Base-by-base conservation (phyloP, 2,329 filamentous ascomycete species). In the Sporothrix curviconia region DNA sequence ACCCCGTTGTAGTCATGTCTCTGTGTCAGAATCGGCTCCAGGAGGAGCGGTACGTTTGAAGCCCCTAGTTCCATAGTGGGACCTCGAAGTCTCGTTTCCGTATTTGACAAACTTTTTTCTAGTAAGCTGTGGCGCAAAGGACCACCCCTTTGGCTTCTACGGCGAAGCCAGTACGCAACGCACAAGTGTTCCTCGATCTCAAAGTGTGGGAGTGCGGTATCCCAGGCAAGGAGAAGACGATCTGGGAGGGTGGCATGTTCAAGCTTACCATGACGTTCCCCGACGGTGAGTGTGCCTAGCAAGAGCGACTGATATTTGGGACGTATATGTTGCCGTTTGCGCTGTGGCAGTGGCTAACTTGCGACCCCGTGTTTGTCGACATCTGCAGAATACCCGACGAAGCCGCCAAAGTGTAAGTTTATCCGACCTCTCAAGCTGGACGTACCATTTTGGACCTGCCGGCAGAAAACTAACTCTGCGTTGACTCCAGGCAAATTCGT, bases 201-300 rank as follows among this genome's bases (percentile, higher is more conserved):
- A 96, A 96, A 80, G 83, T 85, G 63, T 99, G 94, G 94, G 92
- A 97, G 66, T 97, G 94, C 68, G 92, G 92, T 43, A 89, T 99
- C 43, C 94, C 94, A 3, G 94, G 95, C 67, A 96, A 96, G 71
- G 86, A 95, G 60, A 94, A 95, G 77, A 99, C 95, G 0, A 85
- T 97, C 22, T 99, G 94, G 94, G 92, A 95, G 68, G 92, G 92
- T n/a, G 94, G 94, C 1, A 76, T 96, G 11, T 97, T 97, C 78
- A 99, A 97, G 77, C 77, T 99, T 59, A 90, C 88, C 58, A 87
- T 99, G 66, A 84, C 82, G 11, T 99, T 99, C 66, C 94, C 95
- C 0, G 94, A 99, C 67, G 92, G 91, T 94, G 74, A 72, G 84
- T 74, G 7, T n/a, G 15, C 43, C 25, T 12, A 28, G n/a, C 44